Conservation (phyloP, 2,329 filamentous ascomycete genomes). For the Elsinoe australis region DNA sequence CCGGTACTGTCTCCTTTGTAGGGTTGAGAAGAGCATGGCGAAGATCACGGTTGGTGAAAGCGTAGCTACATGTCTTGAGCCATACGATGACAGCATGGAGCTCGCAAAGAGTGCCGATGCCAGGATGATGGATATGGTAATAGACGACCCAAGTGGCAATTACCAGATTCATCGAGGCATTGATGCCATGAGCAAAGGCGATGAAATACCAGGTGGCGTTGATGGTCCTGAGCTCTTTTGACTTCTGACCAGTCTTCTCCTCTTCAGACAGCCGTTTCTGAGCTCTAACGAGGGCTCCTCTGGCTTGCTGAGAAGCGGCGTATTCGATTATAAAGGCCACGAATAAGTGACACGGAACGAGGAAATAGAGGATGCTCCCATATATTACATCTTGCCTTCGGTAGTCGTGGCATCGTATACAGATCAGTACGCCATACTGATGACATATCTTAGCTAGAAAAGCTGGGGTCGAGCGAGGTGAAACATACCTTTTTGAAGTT, state of each 20-base stretch:
- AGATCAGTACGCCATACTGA: conserved; percentile 86
- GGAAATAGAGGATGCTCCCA: conserved; percentile 69
- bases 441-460: neutral
- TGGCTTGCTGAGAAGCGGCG: conserved; percentile 71
- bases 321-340: conserved; percentile 85
- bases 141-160: conserved; percentile 83
- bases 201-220: conserved; percentile 65
- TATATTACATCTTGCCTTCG: conserved; percentile 67
- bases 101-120: conserved; percentile 86
- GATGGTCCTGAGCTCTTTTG: conserved; percentile 41
- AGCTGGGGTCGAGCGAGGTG: too few species aligned
- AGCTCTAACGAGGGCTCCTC: conserved; percentile 54
- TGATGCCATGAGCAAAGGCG: conserved; percentile 71
- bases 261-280: conserved; percentile 38
- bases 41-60: conserved; percentile 91
- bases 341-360: conserved; percentile 85
- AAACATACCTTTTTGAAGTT: conserved; percentile 87
- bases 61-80: conserved; percentile 93
- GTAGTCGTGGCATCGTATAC: conserved; percentile 82
- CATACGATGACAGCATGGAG: conserved; percentile 90
- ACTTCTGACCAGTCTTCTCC: conserved; percentile 47
- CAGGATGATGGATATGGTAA: conserved; percentile 81
- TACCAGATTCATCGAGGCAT: conserved; percentile 71
- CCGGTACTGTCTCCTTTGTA: conserved; percentile 63
- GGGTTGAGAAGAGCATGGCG: conserved; percentile 62